Evolutionary conservation across 345 rosid genomes (phyloP).

Genomic region (Corchorus olitorius): DNA sequence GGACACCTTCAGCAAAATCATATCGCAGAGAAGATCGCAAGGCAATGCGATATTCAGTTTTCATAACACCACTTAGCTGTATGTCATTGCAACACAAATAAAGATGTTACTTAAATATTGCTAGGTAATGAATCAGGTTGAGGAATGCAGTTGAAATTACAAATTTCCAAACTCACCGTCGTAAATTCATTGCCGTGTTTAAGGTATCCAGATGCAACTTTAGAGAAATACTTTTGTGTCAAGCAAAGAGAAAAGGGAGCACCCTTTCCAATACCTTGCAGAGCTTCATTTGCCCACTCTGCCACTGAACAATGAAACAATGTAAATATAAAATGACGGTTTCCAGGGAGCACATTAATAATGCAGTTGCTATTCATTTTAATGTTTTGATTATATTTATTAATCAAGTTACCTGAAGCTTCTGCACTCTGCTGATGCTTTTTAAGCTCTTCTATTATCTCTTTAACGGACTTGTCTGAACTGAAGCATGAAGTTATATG

Average conservation of each 20-base stretch:
- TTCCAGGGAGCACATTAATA: neutral
- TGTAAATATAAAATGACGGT: neutral
- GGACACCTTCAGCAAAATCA: slow-evolving; percentile 90
- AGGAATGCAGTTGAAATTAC: neutral
- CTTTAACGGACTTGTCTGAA: slow-evolving; percentile 58
- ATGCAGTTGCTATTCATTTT: neutral
- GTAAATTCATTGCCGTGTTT: slow-evolving; percentile 55
- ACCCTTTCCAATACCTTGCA: slow-evolving; percentile 77
- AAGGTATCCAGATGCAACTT: slow-evolving; percentile 68
- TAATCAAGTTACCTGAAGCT: slow-evolving; percentile 50
- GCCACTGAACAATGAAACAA: slow-evolving; percentile 43
- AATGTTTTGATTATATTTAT: neutral
- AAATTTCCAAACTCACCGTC: slow-evolving; percentile 47
- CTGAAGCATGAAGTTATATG: slow-evolving; percentile 68
- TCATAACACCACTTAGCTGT: slow-evolving; percentile 85
- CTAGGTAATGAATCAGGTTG: neutral
- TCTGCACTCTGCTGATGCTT: slow-evolving; percentile 60
- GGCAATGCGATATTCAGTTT: slow-evolving; percentile 83
- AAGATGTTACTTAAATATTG: slow-evolving; percentile 8
- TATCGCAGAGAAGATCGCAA: slow-evolving; percentile 62
- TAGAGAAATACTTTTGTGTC: slow-evolving; percentile 68
- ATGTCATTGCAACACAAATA: slow-evolving; percentile 15
- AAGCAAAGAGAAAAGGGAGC: slow-evolving; percentile 93
- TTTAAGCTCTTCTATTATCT: slow-evolving; percentile 70
- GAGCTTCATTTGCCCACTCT: slow-evolving; percentile 88